Conservation (phyloP, 139 green algal species). For the Chlamydomonas incerta region DNA sequence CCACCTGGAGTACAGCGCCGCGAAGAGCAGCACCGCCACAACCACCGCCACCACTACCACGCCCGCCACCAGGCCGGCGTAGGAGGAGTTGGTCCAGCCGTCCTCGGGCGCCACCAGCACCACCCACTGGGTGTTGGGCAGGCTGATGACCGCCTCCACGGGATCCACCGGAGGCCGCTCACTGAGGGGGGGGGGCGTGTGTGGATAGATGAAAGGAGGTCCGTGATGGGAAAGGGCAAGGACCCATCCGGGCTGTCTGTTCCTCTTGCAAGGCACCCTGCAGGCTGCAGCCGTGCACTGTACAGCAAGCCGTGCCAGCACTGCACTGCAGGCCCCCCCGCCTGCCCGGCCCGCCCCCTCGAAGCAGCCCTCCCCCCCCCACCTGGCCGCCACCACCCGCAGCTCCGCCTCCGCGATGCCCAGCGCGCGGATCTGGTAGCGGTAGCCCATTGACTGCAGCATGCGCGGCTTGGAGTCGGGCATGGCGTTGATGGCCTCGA, state of each 20-base stretch:
- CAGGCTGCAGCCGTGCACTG: neutral
- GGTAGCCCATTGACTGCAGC: conserved; percentile 1
- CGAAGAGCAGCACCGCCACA: conserved; percentile 13
- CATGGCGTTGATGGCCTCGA: neutral
- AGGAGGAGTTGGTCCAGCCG: neutral
- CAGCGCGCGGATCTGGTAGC: conserved; percentile 1
- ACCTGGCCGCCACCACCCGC: neutral
- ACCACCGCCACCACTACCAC: neutral
- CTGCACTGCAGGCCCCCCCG: neutral
- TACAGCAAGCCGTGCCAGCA: too few species aligned
- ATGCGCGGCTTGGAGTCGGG: neutral
- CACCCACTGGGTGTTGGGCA: neutral
- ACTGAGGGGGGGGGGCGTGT: neutral
- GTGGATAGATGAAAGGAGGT: neutral
- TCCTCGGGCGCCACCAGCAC: neutral
- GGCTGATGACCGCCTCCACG: neutral
- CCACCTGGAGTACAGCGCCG: conserved; percentile 12
- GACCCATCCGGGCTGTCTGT: neutral
- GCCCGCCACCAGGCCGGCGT: neutral
- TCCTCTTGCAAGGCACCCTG: neutral
- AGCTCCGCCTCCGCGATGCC: neutral
- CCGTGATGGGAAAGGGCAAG: neutral
- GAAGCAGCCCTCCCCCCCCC: neutral
- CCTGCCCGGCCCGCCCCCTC: neutral
- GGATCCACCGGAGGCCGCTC: neutral